Evolutionary conservation across 345 rosid species (phyloP), one percentile per base, ranked within the genome.

Genomic region (Syzygium oleosum): DNA sequence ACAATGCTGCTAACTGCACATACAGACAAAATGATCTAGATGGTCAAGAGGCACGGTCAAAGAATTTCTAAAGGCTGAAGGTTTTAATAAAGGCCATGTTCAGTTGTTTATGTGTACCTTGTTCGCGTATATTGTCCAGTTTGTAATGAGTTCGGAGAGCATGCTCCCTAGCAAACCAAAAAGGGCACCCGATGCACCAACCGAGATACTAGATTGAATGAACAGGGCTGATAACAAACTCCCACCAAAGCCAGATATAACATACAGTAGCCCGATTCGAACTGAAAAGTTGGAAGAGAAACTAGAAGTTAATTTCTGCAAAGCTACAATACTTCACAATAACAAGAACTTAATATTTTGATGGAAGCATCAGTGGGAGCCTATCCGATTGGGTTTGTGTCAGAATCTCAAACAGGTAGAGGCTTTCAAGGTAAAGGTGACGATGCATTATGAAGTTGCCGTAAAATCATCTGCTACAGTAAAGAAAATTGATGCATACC

Each of bases 171-270:
- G 94, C 90, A 96, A 94, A 89, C 99, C 99, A 38, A 98, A 98
- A 54, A 98, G 94, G 59, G 99, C 99, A 84, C 99, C 99, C 21
- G 99, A 98, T 49, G 99, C 99, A 90, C 99, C 99, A 5, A 98
- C 98, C 14, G 99, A 98, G 89, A 98, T 98, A 88, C 94, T 94
- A 31, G 79, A 78, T 84, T 93, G 95, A 90, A 97, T 94, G 90
- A 95, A 98, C 77, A 98, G 97, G 29, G 98, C 86, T 2, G 99
- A 97, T 88, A 97, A 78, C 89, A 96, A 92, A 91, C 99, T 96
- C 87, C 99, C 99, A 85, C 99, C 99, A 87, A 98, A 91, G 91
- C 99, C 99, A 84, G 99, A 91, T 3, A 96, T 85, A 68, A 97
- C 88, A 89, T 98, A 98, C 61, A 97, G 92, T 87, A 94, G 16